A percentile compares a stretch with the other conserved stretches of the same genome.
Conservation (phyloP, 306 rosid species). For the Vigna trinervia region DNA sequence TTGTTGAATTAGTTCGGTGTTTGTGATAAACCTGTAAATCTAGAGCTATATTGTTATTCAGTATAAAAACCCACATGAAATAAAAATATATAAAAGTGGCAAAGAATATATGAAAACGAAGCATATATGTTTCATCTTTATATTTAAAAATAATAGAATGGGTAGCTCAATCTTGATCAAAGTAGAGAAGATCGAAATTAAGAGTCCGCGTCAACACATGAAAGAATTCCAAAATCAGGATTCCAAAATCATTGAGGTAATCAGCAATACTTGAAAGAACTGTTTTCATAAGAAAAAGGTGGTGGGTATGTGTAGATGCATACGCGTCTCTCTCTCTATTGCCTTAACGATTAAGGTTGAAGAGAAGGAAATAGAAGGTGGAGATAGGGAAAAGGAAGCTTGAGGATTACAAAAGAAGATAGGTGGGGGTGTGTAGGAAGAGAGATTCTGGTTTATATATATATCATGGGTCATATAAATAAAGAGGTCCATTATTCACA, state of each 20-base stretch:
- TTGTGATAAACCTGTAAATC: not conserved
- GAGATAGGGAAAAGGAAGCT: slow-evolving; percentile 52
- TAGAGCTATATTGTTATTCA: not conserved
- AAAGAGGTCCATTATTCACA: slow-evolving; percentile 59
- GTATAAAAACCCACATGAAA: not conserved
- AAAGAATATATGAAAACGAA: not conserved
- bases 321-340: not conserved
- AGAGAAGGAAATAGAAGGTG: slow-evolving; percentile 44
- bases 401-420: slow-evolving; percentile 61
- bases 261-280: not conserved
- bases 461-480: slow-evolving; percentile 46
- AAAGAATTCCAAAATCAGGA: slow-evolving; percentile 23
- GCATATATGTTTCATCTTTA: not conserved
- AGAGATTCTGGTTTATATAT: slow-evolving; percentile 56
- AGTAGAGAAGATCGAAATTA: not conserved
- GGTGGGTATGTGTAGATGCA: not conserved
- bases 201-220: not conserved
- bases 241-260: slow-evolving; percentile 29
- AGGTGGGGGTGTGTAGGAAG: not conserved
- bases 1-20: not conserved
- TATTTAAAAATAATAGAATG: not conserved
- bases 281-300: not conserved
- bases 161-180: not conserved
- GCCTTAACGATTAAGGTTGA: slow-evolving; percentile 59
- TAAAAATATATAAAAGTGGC: not conserved